These are phyloP conservation scores for Thelephora terrestris DNA, from an alignment of 1,284 basidiomycete species.

Conservation along the genomic window DNA sequence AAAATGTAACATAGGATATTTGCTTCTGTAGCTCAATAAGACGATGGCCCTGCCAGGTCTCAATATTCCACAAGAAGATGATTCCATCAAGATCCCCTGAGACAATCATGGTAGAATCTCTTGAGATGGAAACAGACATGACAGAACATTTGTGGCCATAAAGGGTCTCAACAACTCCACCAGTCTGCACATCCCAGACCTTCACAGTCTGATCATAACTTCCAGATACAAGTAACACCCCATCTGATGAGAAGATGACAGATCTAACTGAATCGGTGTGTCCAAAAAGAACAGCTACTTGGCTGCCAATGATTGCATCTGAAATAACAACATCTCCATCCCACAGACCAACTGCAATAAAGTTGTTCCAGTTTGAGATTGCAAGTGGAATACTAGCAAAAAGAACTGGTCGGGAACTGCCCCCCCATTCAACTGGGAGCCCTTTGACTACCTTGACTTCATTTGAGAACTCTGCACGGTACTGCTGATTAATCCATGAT, in stretches of 20 bases:
- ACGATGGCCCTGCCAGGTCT: not conserved
- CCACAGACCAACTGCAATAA: not conserved
- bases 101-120: not conserved
- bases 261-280: not conserved
- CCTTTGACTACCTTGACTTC: not conserved
- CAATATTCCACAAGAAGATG: not conserved
- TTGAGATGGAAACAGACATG: slow-evolving; percentile 1
- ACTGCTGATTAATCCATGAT: not conserved
- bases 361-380: not conserved
- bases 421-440: not conserved
- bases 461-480: not conserved
- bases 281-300: not conserved
- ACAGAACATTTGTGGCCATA: not conserved
- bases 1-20: too few species aligned
- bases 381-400: not conserved
- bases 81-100: not conserved
- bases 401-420: not conserved
- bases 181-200: too few species aligned
- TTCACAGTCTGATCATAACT: not conserved
- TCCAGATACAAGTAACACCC: slow-evolving; percentile 1
- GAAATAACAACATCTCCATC: not conserved
- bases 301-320: not conserved
- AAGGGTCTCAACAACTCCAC: not conserved
- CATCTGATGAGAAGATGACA: slow-evolving; percentile 4
- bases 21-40: too few species aligned